Evolutionary conservation across 768 basidiomycete genomes (phyloP).

Genomic region (Panellus pusillus): DNA sequence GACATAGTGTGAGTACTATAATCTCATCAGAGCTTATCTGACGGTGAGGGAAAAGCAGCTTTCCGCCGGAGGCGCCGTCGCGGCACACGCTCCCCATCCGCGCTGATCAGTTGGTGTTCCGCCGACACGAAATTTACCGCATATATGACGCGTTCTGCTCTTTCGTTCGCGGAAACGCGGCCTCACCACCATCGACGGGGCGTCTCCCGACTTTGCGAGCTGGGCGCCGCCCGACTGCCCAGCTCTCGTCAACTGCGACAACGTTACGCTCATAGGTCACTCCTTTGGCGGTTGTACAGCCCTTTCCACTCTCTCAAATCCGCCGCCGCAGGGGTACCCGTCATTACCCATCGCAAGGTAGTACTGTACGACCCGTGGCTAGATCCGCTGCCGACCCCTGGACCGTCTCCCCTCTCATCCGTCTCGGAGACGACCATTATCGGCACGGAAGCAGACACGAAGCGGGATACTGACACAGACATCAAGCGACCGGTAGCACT

Average conservation of each 20-base stretch:
- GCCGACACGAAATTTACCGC: conserved; percentile 68
- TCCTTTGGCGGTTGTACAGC: conserved; percentile 50
- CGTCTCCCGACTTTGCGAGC: conserved; percentile 36
- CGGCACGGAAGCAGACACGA: neutral
- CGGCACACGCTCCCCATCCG: conserved; percentile 48
- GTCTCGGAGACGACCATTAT: conserved; percentile 8
- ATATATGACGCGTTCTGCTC: conserved; percentile 57
- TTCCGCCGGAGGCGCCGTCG: conserved; percentile 21
- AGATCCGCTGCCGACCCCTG: conserved; percentile 67
- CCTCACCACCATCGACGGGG: conserved; percentile 41
- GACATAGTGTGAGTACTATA: conserved; percentile 50
- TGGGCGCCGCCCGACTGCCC: conserved; percentile 35
- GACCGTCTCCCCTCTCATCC: conserved; percentile 38
- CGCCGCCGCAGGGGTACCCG: conserved; percentile 37
- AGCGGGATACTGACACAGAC: neutral
- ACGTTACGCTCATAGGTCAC: conserved; percentile 44
- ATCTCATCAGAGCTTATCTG: neutral
- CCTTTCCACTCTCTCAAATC: conserved; percentile 55
- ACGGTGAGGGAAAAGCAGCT: conserved; percentile 6
- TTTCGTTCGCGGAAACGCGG: conserved; percentile 45
- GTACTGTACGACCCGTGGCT: conserved; percentile 84
- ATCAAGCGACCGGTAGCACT: conserved; percentile 2
- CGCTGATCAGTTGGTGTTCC: conserved; percentile 66
- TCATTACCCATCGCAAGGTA: conserved; percentile 55
- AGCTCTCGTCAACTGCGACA: conserved; percentile 32